A percentile compares a stretch with the other conserved stretches of the same genome.
Evolutionary conservation across 495 filamentous ascomycete species (phyloP).

Genomic region (Podospora bellae-mahoneyi): DNA sequence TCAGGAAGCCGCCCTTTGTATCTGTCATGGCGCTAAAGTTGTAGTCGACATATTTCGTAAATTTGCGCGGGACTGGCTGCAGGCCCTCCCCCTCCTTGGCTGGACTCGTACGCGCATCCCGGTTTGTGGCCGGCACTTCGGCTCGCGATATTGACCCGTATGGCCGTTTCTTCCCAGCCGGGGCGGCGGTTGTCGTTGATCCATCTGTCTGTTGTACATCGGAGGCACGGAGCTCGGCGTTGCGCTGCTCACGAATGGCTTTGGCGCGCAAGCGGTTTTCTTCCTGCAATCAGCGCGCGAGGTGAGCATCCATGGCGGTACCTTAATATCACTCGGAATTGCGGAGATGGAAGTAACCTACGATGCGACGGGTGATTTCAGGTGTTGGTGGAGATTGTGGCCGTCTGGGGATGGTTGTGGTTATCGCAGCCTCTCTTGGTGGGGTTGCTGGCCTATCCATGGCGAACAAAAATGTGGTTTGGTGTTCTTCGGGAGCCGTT

Average conservation of each 20-base stretch:
- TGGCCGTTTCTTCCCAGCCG: constrained; percentile 46
- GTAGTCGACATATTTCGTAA: constrained; percentile 91
- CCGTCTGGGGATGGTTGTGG: constrained; percentile 33
- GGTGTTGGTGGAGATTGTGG: constrained; percentile 62
- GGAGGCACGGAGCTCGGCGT: constrained; percentile 50
- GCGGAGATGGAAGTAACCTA: constrained; percentile 34
- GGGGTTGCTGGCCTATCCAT: constrained; percentile 62
- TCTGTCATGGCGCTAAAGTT: constrained; percentile 97
- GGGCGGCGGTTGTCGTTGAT: constrained; percentile 37
- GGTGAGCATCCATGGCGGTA: background rate
- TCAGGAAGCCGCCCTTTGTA: constrained; percentile 92
- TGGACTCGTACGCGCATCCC: constrained; percentile 55
- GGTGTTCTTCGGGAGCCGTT: too few species aligned
- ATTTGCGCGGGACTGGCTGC: constrained; percentile 53
- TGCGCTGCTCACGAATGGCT: constrained; percentile 69
- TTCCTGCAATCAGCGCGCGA: constrained; percentile 55
- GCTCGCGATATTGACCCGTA: constrained; percentile 60
- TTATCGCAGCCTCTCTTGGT: constrained; percentile 39
- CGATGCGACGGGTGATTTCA: constrained; percentile 67
- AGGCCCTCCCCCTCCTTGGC: constrained; percentile 52
- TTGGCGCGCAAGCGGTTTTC: constrained; percentile 88
- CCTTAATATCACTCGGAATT: background rate
- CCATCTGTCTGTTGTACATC: constrained; percentile 29
- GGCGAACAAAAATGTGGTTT: background rate
- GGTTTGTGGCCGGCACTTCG: constrained; percentile 57